Conservation (phyloP, 805 yeast genomes). For the Wickerhamomyces rabaulensis region DNA sequence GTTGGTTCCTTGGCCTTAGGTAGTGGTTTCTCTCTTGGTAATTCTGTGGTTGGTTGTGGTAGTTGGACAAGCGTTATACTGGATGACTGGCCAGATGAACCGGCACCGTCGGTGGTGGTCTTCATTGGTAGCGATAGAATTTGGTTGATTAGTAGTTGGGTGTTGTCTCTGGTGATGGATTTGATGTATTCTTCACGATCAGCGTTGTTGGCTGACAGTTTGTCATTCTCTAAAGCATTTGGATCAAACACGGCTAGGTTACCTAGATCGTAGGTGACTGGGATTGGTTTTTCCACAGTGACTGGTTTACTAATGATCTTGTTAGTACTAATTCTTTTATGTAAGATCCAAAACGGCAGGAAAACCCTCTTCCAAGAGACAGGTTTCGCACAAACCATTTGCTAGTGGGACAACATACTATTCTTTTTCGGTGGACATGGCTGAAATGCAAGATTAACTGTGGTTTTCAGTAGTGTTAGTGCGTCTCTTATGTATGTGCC, state of each 20-base stretch:
- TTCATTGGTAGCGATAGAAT: constrained; percentile 83
- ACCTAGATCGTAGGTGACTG: constrained; percentile 85
- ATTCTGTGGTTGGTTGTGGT: constrained; percentile 74
- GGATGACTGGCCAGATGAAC: constrained; percentile 54
- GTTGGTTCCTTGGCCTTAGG: constrained; percentile 92
- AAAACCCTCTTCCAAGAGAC: not conserved
- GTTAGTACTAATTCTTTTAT: constrained; percentile 2
- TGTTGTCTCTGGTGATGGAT: constrained; percentile 79
- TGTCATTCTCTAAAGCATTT: constrained; percentile 69
- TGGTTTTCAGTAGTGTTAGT: not conserved
- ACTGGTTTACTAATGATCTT: constrained; percentile 51
- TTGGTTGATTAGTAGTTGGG: constrained; percentile 87
- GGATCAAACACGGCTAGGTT: constrained; percentile 86
- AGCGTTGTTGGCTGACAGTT: constrained; percentile 46
- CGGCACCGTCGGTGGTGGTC: constrained; percentile 72
- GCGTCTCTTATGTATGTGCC: not conserved
- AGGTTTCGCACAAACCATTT: not conserved
- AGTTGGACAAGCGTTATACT: constrained; percentile 77
- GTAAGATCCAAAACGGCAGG: not conserved
- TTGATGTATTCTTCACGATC: constrained; percentile 61
- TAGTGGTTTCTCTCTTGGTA: constrained; percentile 92
- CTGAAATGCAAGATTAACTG: not conserved
- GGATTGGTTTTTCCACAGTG: constrained; percentile 87
- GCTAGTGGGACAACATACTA: constrained; percentile 1
- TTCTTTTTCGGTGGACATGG: constrained; percentile 6